Evolutionary conservation across 306 rosid species (phyloP), one percentile per base, ranked within the genome.

Genomic region (Trifolium subterraneum): DNA sequence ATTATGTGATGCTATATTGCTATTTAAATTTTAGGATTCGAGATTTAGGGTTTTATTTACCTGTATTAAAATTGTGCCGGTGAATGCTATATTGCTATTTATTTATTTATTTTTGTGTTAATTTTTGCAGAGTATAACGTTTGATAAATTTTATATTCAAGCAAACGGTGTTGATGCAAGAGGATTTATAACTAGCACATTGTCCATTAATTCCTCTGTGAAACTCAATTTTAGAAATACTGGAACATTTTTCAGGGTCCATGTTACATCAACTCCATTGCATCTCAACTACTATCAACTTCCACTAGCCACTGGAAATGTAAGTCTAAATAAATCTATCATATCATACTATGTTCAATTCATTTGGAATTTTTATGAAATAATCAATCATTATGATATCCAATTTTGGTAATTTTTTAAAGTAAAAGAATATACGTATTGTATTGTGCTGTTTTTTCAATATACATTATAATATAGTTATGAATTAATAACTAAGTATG

Each of bases 161-260:
- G 97, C 96, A 12, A 4, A 14, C 8, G 97, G 98, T 23, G 81
- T 87, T 5, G 98, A 93, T 66, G 22, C 23, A 69, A 79, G 92
- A 9, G 98, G 97, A 33, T 96, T 93, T 18, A 90, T 93, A 0
- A 93, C 98, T 0, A 83, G 82, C 35, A 60, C 91, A 87, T 87
- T 73, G 23, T 81, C 94, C 41, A 74, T 87, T 89, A 93, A 93
- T 72, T 85, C 97, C 19, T 84, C 97, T 5, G 84, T 91, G 59
- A 89, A 83, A 79, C 54, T 93, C 59, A 80, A 84, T 5, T 91
- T 86, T 68, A 88, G 92, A 0, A 93, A 93, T 78, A 88, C 96
- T 0, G 97, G 91, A 0, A 80, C 98, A 58, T 93, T 91, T 75
- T 93, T 89, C 6, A 91, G 94, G 0, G 88, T 93, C 75, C 97